Conservation (phyloP, 164 flowering plant species). For the Amborella trichopoda region DNA sequence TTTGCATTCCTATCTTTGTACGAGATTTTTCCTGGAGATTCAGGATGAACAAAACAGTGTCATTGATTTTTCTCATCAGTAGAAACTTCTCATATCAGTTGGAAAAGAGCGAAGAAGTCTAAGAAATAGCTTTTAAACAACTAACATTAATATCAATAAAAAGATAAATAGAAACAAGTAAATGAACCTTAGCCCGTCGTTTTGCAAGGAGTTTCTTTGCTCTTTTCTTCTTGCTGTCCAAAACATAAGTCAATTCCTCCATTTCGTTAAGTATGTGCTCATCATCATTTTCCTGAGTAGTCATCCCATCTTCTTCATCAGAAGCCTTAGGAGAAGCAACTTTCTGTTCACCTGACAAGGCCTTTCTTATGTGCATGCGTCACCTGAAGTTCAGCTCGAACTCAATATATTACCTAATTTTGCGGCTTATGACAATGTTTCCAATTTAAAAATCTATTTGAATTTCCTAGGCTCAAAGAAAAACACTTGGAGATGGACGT, state of each 20-base stretch:
- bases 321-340: conserved; percentile 15
- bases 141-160: neutral
- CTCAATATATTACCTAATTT: no score
- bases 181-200: conserved; percentile 68
- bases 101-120: no score
- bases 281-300: conserved; percentile 40
- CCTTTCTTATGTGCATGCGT: conserved; percentile 74
- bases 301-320: conserved; percentile 21
- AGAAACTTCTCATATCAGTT: no score
- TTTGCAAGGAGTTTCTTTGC: conserved; percentile 58
- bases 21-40: conserved; percentile 82
- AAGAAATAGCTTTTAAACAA: neutral
- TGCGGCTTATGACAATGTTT: no score
- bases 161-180: neutral
- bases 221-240: conserved; percentile 76
- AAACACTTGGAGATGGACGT: no score
- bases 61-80: no score
- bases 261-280: conserved; percentile 72
- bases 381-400: no score
- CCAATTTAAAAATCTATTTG: no score
- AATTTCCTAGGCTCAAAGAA: no score
- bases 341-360: conserved; percentile 40
- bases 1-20: conserved; percentile 68
- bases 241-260: conserved; percentile 76
- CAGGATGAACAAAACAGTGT: no score